Base-by-base conservation (phyloP, 768 basidiomycete genomes). In the Termitomyces sp. region DNA sequence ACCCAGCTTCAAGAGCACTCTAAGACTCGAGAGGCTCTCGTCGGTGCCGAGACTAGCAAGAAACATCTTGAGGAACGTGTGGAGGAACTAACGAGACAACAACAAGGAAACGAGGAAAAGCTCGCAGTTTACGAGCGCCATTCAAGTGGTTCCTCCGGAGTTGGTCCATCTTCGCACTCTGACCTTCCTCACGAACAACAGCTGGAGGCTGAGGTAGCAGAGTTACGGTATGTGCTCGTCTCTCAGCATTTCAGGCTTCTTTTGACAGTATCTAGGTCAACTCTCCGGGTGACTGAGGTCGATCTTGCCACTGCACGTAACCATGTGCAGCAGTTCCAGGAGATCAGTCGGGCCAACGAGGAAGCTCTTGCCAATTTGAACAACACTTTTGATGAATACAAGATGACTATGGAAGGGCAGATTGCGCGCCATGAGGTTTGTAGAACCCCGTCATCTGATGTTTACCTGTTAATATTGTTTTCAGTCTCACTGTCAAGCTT, bases 51-150 rank as follows among this genome's bases (percentile, higher is more conserved):
- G 68, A 90, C 88, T 0, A 91, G 85, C 77, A 89, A 86, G 72
- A 86, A 79, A 41, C 88, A 93, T 67, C 79, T 93, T 6, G 86
- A 92, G 69, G 84, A 89, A 62, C 85, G 87, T 30, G 78, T 86
- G 5, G 81, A 82, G 20, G 84, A 87, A 43, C 72, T 91, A 35
- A 72, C 71, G 20, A 78, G 75, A 36, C 86, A 89, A 61, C 70
- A 91, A 5, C 85, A 89, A 62, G 89, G 89, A 33, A 86, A 86
- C 57, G 83, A 86, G 49, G 93, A 94, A 77, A 95, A 94, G 71
- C 80, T 95, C 30, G 79, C 91, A 2, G 90, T 95, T 2, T 95
- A 93, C 65, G 93, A 95, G 67, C 84, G 91, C 40, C 79, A 89
- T 51, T 67, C 81, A 8, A 69, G 79, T 7, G 66, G 72, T 4